A percentile compares a stretch with the other conserved stretches of the same genome.
phyloP scores from a whole-genome alignment of 805 yeast species.

The Naumovozyma baii region DNA sequence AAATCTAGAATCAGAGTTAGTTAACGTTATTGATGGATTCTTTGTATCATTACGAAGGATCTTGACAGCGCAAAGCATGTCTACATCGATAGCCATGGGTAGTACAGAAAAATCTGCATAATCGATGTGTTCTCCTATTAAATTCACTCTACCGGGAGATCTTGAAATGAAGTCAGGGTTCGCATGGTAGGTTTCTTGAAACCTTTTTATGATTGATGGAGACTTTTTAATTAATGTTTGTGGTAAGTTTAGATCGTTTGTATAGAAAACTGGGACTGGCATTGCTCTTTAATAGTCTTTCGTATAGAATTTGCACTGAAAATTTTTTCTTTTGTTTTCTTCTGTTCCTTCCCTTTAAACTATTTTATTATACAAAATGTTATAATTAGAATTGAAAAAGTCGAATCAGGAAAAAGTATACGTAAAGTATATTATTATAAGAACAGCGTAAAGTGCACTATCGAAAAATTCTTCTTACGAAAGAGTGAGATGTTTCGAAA shows the following conservation, averaged over 20 bases:
- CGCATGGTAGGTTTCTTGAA: slow-evolving; percentile 7
- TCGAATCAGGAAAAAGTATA: no score
- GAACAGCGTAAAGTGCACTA: no score
- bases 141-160: slow-evolving; percentile 66
- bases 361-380: no score
- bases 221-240: slow-evolving; percentile 3
- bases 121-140: slow-evolving; percentile 70
- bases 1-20: slow-evolving; percentile 31
- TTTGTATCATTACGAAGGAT: slow-evolving; percentile 13
- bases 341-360: no score
- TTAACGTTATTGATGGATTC: slow-evolving; percentile 25
- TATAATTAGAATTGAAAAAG: no score
- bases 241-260: slow-evolving; percentile 5
- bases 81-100: slow-evolving; percentile 67
- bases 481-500: no score
- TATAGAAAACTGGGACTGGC: slow-evolving; percentile 12
- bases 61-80: slow-evolving; percentile 46
- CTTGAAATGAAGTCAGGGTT: slow-evolving; percentile 41
- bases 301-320: no score
- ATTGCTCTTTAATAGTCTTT: slow-evolving; percentile 1
- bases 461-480: no score
- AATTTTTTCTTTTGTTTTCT: no score
- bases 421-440: no score
- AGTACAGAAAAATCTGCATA: slow-evolving; percentile 56
- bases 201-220: slow-evolving; percentile 7